Percentiles rank a stretch among this genome's conserved stretches.
These are phyloP conservation scores for Fusarium sp. DNA, from an alignment of 2,329 filamentous ascomycete genomes.

Conservation along the genomic window DNA sequence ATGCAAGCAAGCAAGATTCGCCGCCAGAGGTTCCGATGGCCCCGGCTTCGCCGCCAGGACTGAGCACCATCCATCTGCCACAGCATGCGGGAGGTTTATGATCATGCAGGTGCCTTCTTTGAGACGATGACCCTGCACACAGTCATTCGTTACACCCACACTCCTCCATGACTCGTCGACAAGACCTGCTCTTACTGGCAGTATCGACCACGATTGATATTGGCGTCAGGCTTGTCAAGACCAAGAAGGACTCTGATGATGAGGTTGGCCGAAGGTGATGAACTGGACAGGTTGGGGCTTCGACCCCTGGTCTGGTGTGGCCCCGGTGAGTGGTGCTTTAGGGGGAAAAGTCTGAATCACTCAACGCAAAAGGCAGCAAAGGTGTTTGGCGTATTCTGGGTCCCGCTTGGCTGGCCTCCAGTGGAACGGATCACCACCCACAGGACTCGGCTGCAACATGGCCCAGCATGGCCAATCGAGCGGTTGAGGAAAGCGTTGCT, in stretches of 20 bases:
- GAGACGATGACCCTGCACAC: constrained; percentile 27
- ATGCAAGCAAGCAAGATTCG: constrained; percentile 41
- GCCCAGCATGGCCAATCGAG: not conserved
- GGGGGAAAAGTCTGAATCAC: not conserved
- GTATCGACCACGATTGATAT: not conserved
- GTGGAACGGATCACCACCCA: constrained; percentile 1
- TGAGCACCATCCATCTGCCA: constrained; percentile 38
- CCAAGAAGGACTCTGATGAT: not conserved
- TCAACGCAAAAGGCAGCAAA: not conserved
- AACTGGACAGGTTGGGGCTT: not conserved
- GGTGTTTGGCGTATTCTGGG: not conserved
- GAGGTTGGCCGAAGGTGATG: not conserved
- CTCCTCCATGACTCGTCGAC: constrained; percentile 30
- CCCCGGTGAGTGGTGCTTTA: not conserved
- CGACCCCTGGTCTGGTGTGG: not conserved
- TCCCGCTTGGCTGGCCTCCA: not conserved
- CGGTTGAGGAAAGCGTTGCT: not conserved
- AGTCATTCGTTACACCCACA: constrained; percentile 20
- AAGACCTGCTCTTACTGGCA: not conserved
- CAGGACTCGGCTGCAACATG: not conserved
- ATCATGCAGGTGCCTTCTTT: constrained; percentile 44
- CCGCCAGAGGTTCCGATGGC: constrained; percentile 38
- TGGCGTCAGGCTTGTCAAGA: not conserved
- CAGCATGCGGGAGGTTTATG: constrained; percentile 38
- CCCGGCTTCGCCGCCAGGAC: constrained; percentile 36